A percentile compares a stretch with the other conserved stretches of the same genome.
These are phyloP conservation scores for Fraxinus baroniana DNA, from an alignment of 305 asterid species.

Conservation along the genomic window DNA sequence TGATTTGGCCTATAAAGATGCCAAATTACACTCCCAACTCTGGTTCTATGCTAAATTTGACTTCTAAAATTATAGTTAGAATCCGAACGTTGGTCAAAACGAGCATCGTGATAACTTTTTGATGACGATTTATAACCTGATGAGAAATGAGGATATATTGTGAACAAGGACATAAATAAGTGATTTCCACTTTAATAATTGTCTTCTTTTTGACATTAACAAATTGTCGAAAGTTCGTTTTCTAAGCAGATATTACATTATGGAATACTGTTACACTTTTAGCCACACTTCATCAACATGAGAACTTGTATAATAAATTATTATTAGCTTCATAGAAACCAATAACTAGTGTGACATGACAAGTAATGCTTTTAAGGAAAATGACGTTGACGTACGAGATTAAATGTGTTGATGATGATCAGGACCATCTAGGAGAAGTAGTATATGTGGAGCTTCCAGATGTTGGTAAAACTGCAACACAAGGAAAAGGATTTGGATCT, in stretches of 20 bases:
- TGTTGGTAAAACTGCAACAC: slow-evolving; percentile 46
- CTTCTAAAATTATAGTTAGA: not conserved
- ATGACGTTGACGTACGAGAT: not conserved
- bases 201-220: not conserved
- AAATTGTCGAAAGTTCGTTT: not conserved
- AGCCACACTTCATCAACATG: not conserved
- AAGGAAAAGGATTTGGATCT: slow-evolving; percentile 61
- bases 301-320: not conserved
- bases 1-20: not conserved
- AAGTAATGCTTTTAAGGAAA: not conserved
- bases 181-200: not conserved
- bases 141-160: not conserved
- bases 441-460: slow-evolving; percentile 93
- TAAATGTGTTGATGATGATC: not conserved
- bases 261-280: not conserved
- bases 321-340: not conserved
- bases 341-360: not conserved
- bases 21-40: not conserved
- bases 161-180: not conserved
- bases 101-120: not conserved
- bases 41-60: not conserved
- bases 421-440: slow-evolving; percentile 91
- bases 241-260: not conserved
- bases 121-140: not conserved
- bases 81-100: not conserved